phyloP scores from a whole-genome alignment of 1,284 basidiomycete genomes.

The Marasmius fiardii region DNA sequence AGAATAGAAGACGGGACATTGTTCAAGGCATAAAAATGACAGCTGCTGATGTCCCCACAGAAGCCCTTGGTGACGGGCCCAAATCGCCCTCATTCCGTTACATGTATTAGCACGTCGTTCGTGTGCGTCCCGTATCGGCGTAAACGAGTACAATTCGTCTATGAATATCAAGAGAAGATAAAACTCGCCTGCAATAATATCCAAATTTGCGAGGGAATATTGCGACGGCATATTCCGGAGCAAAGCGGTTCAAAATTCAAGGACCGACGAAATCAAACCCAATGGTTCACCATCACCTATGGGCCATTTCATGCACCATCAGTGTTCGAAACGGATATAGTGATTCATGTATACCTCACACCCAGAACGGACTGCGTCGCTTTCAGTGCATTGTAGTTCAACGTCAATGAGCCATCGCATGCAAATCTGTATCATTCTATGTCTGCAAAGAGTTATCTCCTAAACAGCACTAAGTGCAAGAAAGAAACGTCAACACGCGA shows the following conservation, averaged over 20 bases:
- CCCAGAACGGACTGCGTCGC: not conserved
- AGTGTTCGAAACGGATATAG: not conserved
- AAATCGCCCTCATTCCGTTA: constrained; percentile 41
- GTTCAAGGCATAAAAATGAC: constrained; percentile 39
- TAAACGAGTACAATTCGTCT: no score
- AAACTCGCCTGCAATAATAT: no score
- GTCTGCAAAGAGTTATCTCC: constrained; percentile 7
- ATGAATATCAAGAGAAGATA: no score
- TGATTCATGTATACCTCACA: not conserved
- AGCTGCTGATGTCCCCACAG: constrained; percentile 42
- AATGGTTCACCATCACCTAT: not conserved
- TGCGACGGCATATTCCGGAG: no score
- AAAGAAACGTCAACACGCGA: constrained; percentile 5
- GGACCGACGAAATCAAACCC: no score
- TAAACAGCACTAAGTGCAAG: constrained; percentile 1
- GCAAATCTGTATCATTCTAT: not conserved
- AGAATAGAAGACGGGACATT: constrained; percentile 39
- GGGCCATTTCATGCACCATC: not conserved
- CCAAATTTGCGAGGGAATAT: no score
- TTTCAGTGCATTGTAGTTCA: not conserved
- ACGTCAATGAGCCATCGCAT: not conserved
- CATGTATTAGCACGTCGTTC: constrained; percentile 32
- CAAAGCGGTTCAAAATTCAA: no score
- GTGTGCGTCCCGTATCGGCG: no score
- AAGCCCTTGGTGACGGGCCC: constrained; percentile 38